Evolutionary conservation across 2,329 filamentous ascomycete genomes (phyloP).

Genomic region (Cladosporium sp.): DNA sequence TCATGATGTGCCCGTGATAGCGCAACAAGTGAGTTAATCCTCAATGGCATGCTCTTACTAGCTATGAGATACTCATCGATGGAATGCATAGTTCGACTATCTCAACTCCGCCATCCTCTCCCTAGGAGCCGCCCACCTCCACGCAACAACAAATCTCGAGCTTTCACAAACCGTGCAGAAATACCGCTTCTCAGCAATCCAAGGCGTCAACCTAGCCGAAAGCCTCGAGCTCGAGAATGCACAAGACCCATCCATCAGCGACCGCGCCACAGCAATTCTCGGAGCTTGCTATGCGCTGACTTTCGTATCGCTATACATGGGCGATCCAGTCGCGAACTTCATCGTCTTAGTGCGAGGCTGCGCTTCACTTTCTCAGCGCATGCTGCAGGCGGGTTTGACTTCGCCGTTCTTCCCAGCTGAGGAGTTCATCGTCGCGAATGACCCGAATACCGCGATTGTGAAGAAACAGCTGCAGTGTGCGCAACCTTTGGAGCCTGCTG

Average conservation of each 20-base stretch:
- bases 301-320: slow-evolving; percentile 1
- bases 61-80: not conserved
- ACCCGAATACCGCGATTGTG: slow-evolving; percentile 4
- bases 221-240: not conserved
- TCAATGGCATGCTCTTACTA: no score
- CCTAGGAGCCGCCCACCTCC: not conserved
- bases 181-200: slow-evolving; percentile 6
- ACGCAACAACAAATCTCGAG: slow-evolving; percentile 3
- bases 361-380: not conserved
- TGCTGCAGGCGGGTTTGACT: slow-evolving; percentile 2
- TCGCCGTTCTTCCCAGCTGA: slow-evolving; percentile 5
- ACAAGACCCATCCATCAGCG: not conserved
- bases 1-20: slow-evolving; percentile 3
- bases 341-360: slow-evolving; percentile 4
- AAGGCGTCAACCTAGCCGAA: slow-evolving; percentile 6
- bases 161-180: not conserved
- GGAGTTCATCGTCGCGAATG: not conserved
- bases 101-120: slow-evolving; percentile 1
- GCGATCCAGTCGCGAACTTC: slow-evolving; percentile 6
- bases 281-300: slow-evolving; percentile 1
- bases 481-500: not conserved
- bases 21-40: slow-evolving; percentile 1
- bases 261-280: slow-evolving; percentile 5
- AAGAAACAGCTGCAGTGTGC: not conserved
- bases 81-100: not conserved